A percentile compares a stretch with the other conserved stretches of the same genome.
Evolutionary conservation across 495 filamentous ascomycete genomes (phyloP).

Genomic region (Neurospora sp.): DNA sequence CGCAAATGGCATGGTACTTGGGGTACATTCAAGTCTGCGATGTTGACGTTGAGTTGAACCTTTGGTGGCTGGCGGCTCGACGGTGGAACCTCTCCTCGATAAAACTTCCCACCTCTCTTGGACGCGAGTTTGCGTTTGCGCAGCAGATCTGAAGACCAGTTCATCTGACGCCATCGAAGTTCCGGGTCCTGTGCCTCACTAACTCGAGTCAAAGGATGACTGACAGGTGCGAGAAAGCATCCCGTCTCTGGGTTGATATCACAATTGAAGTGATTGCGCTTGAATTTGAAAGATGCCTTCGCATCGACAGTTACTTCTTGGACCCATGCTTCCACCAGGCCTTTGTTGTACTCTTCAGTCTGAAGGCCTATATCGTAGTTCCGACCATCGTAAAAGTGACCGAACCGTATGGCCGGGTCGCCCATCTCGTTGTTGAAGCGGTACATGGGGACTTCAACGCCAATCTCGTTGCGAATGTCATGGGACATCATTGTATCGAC

Average conservation of each 20-base stretch:
- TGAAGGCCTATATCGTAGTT: slow-evolving; percentile 7
- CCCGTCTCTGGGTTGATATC: slow-evolving; percentile 27
- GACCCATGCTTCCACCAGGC: slow-evolving; percentile 9
- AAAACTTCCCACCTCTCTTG: neutral
- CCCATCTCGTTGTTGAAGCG: neutral
- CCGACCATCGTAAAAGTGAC: neutral
- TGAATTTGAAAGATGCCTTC: slow-evolving; percentile 4
- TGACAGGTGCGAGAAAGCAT: slow-evolving; percentile 15
- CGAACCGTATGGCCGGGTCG: slow-evolving; percentile 6
- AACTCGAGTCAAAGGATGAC: slow-evolving; percentile 13
- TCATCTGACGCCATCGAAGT: slow-evolving; percentile 9
- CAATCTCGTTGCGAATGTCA: slow-evolving; percentile 15
- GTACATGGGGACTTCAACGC: slow-evolving; percentile 2
- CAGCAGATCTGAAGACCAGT: slow-evolving; percentile 9
- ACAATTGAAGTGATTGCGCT: slow-evolving; percentile 12
- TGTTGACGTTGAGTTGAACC: neutral
- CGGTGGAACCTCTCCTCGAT: neutral
- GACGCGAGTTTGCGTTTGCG: neutral
- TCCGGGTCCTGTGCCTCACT: neutral
- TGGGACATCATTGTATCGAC: neutral
- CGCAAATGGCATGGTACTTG: slow-evolving; percentile 23
- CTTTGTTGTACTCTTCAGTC: neutral
- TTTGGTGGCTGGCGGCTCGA: neutral
- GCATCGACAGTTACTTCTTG: neutral
- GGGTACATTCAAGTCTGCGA: slow-evolving; percentile 9